Evolutionary conservation across 2,329 filamentous ascomycete genomes (phyloP), one percentile per base, ranked within the genome.

Genomic region (Bisporella sp.): DNA sequence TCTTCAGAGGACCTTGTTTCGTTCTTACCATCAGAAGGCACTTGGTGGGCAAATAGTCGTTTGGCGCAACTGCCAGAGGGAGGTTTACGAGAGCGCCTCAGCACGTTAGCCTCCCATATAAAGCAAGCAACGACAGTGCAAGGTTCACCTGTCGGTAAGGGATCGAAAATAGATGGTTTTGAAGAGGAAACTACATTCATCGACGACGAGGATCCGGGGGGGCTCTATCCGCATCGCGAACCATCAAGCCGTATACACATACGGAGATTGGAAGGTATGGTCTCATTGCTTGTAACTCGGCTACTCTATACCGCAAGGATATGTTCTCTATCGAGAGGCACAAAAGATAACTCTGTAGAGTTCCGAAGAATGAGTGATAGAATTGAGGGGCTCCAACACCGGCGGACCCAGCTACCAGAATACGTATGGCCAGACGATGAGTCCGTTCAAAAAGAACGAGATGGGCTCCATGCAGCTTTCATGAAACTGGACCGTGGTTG

Each of bases 381-480:
- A 32, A 48, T 64, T 31, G 39, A 54, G 5, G 32, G 43, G 30
- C 39, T 64, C 45, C 52, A 51, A 46, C 44, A 41, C 11, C 35
- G 49, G 9, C 53, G 54, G 31, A 51, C 48, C 2, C 48, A 40
- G 13, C 47, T 60, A 31, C 64, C 64, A 30, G 47, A 30, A 21
- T 66, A 59, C 45, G 37, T 47, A 5, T 57, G 49, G 46, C 49
- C 49, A 8, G 49, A 54, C 31, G 32, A 31, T 6, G 35, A 53
- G 12, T 29, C 39, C 12, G 53, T 55, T 42, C 5, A 49, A 37
- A 33, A 50, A 13, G 53, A 62, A 46, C 58, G 60, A 9, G 45
- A 32, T 6, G 46, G 51, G 31, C 47, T 66, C n/a, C 56, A 64
- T 51, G 49, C 44, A 6, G 50, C 62, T 6, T 30, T 66, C 5